Base-by-base conservation (phyloP, 257 asterid species). In the Petunia axillaris region DNA sequence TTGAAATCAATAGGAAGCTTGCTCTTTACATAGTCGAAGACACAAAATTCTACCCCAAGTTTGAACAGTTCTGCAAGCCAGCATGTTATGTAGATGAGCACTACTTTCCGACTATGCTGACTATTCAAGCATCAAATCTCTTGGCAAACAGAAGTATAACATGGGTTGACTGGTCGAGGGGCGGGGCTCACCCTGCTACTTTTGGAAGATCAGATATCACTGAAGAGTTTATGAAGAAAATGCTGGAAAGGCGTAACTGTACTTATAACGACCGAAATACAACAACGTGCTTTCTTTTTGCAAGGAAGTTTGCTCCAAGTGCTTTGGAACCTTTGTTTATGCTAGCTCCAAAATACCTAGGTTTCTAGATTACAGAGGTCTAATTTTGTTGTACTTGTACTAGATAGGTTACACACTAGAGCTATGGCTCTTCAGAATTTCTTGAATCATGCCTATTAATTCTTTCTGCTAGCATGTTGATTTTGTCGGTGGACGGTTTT, bases 81-180 rank as follows among this genome's bases (percentile, higher is more conserved):
- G 84, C 84, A 1, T 88, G 91, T 66, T 86, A 81, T 10, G 90
- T 86, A 80, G 91, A 88, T 35, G 89, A 88, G 82, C 90, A 88
- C 67, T 88, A 88, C 78, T 88, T 86, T 65, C 91, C 90, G 1
- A 88, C 89, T 14, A 88, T 86, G 91, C 41, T 88, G 43, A 83
- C 85, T 1, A 85, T 86, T 77, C 79, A 83, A 75, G 89, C 89
- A 14, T 81, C 82, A 39, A 74, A 68, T 41, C 82, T 60, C 44
- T 46, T 88, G 83, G 90, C 90, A 8, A 88, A 88, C 68, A 75
- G 91, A 82, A 88, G 89, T 66, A 55, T 88, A 16, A 88, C 90
- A 41, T 86, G 87, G 90, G 88, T 87, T 36, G 91, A 88, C 48
- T 88, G 90, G 91, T 88, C 91, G 6, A 80, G 89, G 76, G 91